Conservation (phyloP, 1,284 basidiomycete genomes). For the Tilletia walkeri region DNA sequence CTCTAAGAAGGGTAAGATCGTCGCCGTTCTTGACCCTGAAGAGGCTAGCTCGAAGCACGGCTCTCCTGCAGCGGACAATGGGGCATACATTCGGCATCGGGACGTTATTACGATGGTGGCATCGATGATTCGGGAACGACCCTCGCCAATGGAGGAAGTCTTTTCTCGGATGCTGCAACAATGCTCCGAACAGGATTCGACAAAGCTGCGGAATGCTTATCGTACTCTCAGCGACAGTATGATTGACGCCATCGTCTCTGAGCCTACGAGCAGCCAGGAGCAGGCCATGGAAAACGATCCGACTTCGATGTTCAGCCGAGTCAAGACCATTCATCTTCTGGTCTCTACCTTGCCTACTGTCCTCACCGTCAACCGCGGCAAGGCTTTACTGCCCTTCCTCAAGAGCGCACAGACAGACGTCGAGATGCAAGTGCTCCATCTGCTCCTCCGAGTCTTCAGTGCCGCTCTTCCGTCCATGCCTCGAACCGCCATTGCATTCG, state of each 20-base stretch:
- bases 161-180: conserved; percentile 62
- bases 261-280: conserved; percentile 50
- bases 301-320: conserved; percentile 46
- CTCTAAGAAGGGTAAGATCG: conserved; percentile 13
- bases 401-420: conserved; percentile 73
- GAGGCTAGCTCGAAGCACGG: neutral
- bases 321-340: conserved; percentile 79
- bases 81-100: neutral
- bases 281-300: conserved; percentile 62
- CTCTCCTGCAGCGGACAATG: neutral
- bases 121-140: conserved; percentile 74
- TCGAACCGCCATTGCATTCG: conserved; percentile 65
- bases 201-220: conserved; percentile 66
- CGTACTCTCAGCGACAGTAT: conserved; percentile 75
- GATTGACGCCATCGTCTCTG: conserved; percentile 82
- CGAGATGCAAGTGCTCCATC: conserved; percentile 64
- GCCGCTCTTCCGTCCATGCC: conserved; percentile 76
- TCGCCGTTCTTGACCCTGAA: neutral
- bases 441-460: conserved; percentile 73
- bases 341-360: conserved; percentile 75
- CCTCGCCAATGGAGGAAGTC: conserved; percentile 78
- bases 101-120: conserved; percentile 78
- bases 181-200: conserved; percentile 30
- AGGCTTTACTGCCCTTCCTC: conserved; percentile 78
- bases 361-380: conserved; percentile 75